phyloP scores from a whole-genome alignment of 371 early-diverging fungal species.

The Mucor circinelloides region DNA sequence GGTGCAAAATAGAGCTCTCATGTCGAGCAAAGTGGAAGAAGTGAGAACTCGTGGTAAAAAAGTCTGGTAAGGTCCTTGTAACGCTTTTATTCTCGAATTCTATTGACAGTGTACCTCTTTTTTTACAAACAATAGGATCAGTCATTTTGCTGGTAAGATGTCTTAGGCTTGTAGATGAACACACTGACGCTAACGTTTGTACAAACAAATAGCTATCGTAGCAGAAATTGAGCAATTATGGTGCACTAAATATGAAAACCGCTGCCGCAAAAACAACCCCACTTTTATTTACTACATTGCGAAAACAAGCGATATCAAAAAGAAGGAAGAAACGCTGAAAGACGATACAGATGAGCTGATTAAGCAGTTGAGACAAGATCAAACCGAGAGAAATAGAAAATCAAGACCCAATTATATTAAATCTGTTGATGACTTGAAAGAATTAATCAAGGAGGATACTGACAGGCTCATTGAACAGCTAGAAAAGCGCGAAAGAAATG shows the following conservation, averaged over 20 bases:
- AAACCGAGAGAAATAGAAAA: neutral
- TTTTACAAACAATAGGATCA: slow-evolving; percentile 1
- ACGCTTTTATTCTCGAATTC: too few species aligned
- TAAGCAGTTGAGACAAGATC: neutral
- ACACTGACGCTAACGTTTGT: neutral
- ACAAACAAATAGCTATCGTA: slow-evolving; percentile 4
- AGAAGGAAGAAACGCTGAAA: neutral
- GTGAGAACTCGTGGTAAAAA: slow-evolving; percentile 10
- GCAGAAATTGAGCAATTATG: slow-evolving; percentile 18
- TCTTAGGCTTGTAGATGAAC: neutral
- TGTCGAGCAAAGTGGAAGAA: slow-evolving; percentile 19
- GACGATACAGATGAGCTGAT: neutral
- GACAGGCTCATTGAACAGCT: neutral
- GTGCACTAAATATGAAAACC: neutral
- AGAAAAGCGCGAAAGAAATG: neutral
- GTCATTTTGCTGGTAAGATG: slow-evolving; percentile 12
- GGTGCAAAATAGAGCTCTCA: slow-evolving; percentile 10
- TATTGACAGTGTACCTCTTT: neutral
- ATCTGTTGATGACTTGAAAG: neutral
- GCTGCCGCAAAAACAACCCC: slow-evolving; percentile 16
- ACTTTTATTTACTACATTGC: slow-evolving; percentile 13
- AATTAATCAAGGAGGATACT: neutral
- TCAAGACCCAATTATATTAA: neutral
- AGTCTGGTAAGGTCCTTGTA: slow-evolving; percentile 4
- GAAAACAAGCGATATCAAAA: neutral